Conservation (phyloP, 352 stramenopile genomes). For the Thraustotheca clavata region DNA sequence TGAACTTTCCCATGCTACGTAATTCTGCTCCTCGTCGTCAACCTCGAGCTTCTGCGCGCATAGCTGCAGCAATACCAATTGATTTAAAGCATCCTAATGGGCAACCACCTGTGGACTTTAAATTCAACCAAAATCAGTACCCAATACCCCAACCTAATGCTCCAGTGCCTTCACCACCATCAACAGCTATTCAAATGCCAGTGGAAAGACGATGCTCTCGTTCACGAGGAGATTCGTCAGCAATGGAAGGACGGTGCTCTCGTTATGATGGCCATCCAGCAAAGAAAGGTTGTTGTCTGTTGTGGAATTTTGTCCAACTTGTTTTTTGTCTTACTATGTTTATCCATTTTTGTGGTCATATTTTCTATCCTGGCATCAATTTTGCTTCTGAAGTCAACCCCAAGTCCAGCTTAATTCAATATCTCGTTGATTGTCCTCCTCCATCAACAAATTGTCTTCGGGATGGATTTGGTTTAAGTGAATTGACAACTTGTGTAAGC, state of each 20-base stretch:
- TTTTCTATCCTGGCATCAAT: not conserved
- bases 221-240: not conserved
- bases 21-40: not conserved
- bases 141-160: not conserved
- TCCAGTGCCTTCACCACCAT: not conserved
- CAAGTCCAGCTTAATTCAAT: too few species aligned
- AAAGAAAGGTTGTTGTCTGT: not conserved
- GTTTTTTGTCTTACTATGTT: not conserved
- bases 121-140: too few species aligned
- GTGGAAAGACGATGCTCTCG: not conserved
- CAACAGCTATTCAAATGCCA: not conserved
- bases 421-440: not conserved
- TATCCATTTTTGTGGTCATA: not conserved
- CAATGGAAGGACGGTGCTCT: not conserved
- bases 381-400: not conserved
- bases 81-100: not conserved
- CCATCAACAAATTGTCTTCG: not conserved
- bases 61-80: not conserved
- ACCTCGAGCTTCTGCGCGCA: too few species aligned
- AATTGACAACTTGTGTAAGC: not conserved
- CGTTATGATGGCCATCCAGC: not conserved
- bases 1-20: not conserved
- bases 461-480: not conserved
- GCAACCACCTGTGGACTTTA: not conserved
- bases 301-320: not conserved